phyloP scores from a whole-genome alignment of 2,329 filamentous ascomycete genomes.

The Calycina marina region DNA sequence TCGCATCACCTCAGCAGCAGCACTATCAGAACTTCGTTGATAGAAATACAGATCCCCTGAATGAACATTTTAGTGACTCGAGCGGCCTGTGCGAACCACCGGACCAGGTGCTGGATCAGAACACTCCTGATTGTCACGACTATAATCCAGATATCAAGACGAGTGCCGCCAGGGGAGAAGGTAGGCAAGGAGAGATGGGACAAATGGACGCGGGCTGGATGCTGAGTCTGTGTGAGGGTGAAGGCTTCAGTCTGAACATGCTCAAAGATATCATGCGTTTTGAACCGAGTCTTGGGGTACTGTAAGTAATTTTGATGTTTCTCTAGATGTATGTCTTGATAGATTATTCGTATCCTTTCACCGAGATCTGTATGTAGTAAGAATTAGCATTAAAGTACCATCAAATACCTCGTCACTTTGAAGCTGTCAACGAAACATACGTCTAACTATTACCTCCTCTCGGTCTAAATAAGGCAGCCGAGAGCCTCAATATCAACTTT shows the following conservation, averaged over 20 bases:
- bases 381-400: too few species aligned
- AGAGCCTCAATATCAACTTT: too few species aligned
- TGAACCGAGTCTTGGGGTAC: conserved; percentile 8
- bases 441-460: too few species aligned
- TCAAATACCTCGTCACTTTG: too few species aligned
- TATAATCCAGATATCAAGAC: conserved; percentile 5
- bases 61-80: not conserved
- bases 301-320: too few species aligned
- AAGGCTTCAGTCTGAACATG: conserved; percentile 9
- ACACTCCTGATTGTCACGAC: not conserved
- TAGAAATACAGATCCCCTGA: not conserved
- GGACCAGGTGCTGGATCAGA: not conserved
- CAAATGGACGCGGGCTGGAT: conserved; percentile 17
- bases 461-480: too few species aligned
- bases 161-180: conserved; percentile 11
- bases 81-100: not conserved
- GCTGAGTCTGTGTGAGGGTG: conserved; percentile 11
- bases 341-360: not conserved
- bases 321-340: too few species aligned
- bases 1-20: not conserved
- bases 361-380: too few species aligned
- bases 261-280: conserved; percentile 12
- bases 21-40: not conserved
- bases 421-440: too few species aligned
- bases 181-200: conserved; percentile 14